Base-by-base conservation (phyloP, 2,329 filamentous ascomycete genomes). In the Trichoderma polysporum region DNA sequence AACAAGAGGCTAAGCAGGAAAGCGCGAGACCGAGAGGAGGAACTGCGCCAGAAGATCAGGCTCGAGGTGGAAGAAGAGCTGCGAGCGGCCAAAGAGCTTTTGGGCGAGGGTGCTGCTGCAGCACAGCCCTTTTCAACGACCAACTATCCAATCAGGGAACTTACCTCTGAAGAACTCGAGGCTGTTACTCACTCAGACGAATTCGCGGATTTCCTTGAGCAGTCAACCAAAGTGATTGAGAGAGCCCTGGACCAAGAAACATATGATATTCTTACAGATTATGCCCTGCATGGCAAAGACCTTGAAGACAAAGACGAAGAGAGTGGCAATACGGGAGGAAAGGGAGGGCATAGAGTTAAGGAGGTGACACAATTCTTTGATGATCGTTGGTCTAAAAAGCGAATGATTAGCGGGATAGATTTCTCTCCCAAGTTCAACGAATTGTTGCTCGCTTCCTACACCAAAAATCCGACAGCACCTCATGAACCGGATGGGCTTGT, bases 381-480 rank as follows among this genome's bases (percentile, higher is more conserved):
- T 75, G 91, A 97, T 69, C 87, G 93, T 76, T 97, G 94, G 91
- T 97, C 93, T 75, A 97, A 96, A 83, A 97, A 97, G 82, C 90
- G 94, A 71, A 97, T 97, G 91, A 91, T 99, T 76, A 97, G 92
- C 76, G 91, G 93, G 74, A 89, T 99, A 73, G 92, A 94, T 80
- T 99, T 97, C 79, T 98, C 94, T 52, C 91, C 93, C 63, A 97
- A 97, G 83, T 97, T 95, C 74, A 92, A 92, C 29, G 95, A 99
- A 79, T 86, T 99, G 39, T 84, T 99, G 54, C 88, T 98, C 56
- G 94, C 95, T 33, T 92, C 95, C 4, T 98, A 99, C 79, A 99
- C 95, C 66, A 99, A 98, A 81, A 97, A 97, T 76, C 93, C 94
- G 5, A 92, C 94, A 8, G 94, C 95, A 19, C 94, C 94, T 33